A percentile compares a stretch with the other conserved stretches of the same genome.
Conservation (phyloP, 805 yeast genomes). For the Cyberlindnera mycetangii region DNA sequence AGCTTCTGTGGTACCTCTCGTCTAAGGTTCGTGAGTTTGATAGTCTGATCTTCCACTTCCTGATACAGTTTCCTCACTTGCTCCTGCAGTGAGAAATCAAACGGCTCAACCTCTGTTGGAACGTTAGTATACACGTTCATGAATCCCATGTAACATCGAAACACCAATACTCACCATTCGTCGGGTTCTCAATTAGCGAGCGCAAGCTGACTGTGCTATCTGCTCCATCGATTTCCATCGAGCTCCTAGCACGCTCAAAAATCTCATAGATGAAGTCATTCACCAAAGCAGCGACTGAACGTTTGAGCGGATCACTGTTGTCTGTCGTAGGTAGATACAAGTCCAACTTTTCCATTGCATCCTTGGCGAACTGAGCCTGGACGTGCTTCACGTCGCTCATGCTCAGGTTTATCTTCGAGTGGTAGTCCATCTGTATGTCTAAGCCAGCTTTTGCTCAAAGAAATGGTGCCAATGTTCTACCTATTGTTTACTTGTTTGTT, state of each 20-base stretch:
- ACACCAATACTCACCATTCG: constrained; percentile 17
- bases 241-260: constrained; percentile 57
- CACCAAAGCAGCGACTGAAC: constrained; percentile 40
- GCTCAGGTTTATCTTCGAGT: constrained; percentile 44
- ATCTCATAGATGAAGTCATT: constrained; percentile 47
- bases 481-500: constrained; percentile 1
- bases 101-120: constrained; percentile 56
- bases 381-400: constrained; percentile 51
- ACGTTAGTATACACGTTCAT: constrained; percentile 11
- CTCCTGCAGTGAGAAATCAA: constrained; percentile 62
- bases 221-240: constrained; percentile 54
- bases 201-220: constrained; percentile 29
- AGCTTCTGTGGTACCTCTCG: constrained; percentile 47
- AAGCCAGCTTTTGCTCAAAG: too few species aligned
- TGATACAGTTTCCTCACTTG: constrained; percentile 52
- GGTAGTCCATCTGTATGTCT: constrained; percentile 20
- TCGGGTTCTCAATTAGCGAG: constrained; percentile 22
- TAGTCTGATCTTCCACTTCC: constrained; percentile 60
- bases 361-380: constrained; percentile 40
- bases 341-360: constrained; percentile 44
- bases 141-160: neutral
- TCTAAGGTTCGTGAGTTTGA: constrained; percentile 53
- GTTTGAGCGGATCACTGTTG: constrained; percentile 43
- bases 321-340: constrained; percentile 43
- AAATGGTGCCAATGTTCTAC: neutral